Conservation (phyloP, 208 protist genomes). For the Kentomonas sorsogonicus region DNA sequence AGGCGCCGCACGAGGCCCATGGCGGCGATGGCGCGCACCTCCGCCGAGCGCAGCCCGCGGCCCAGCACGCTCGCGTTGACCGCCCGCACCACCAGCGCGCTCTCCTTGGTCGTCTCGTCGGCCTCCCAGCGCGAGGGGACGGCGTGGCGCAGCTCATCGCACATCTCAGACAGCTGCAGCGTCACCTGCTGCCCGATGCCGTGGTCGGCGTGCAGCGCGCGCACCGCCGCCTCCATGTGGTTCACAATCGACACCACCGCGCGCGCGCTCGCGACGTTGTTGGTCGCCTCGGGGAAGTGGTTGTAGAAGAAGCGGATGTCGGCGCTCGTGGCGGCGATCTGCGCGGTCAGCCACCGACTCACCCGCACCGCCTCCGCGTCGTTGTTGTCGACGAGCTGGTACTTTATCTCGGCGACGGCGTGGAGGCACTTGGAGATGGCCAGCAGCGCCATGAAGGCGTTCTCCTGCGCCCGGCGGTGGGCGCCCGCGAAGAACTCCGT, state of each 20-base stretch:
- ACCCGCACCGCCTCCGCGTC: conserved; percentile 45
- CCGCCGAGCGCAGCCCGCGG: conserved; percentile 36
- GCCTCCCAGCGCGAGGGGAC: conserved; percentile 45
- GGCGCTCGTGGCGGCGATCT: conserved; percentile 40
- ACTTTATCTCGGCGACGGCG: conserved; percentile 45
- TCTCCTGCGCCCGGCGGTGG: conserved; percentile 68
- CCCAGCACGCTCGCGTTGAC: conserved; percentile 57
- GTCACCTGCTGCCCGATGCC: conserved; percentile 43
- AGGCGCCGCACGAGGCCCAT: conserved; percentile 66
- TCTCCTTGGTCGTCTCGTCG: conserved; percentile 40
- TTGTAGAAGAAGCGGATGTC: conserved; percentile 73
- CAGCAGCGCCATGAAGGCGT: conserved; percentile 75
- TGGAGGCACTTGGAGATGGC: conserved; percentile 59
- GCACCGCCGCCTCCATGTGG: conserved; percentile 31
- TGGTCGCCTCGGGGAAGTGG: conserved; percentile 59
- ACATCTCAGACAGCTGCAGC: conserved; percentile 33
- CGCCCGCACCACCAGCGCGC: conserved; percentile 55
- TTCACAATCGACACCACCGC: conserved; percentile 55
- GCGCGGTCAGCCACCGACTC: conserved; percentile 44
- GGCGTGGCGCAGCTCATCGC: conserved; percentile 26
- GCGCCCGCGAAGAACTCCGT: conserved; percentile 42
- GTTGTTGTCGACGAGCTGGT: conserved; percentile 37
- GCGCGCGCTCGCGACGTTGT: conserved; percentile 61
- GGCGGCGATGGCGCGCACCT: conserved; percentile 53
- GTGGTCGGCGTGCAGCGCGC: conserved; percentile 40